phyloP scores from a whole-genome alignment of 164 flowering plant genomes.

The Magnolia kwangsiensis region DNA sequence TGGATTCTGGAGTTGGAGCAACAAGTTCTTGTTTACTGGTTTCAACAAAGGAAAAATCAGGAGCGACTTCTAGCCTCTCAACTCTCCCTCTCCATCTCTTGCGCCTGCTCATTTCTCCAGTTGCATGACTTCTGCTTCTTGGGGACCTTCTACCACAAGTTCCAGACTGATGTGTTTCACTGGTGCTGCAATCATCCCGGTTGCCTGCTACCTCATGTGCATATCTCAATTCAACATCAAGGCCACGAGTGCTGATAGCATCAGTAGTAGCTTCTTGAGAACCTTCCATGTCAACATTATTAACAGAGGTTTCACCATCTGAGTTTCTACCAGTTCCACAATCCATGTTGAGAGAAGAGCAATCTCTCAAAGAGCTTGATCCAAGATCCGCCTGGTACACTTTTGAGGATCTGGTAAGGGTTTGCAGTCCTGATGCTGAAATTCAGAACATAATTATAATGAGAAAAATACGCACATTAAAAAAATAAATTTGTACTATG shows the following conservation, averaged over 20 bases:
- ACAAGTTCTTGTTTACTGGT: conserved; percentile 31
- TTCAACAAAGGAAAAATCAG: conserved; percentile 26
- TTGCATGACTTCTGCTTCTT: conserved; percentile 44
- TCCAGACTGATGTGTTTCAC: conserved; percentile 41
- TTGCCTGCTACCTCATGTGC: conserved; percentile 39
- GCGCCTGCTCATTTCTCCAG: conserved; percentile 64
- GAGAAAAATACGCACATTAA: neutral
- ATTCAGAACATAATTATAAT: conserved; percentile 5
- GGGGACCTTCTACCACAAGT: conserved; percentile 30
- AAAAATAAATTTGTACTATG: neutral
- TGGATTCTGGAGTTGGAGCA: conserved; percentile 3
- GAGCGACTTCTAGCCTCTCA: conserved; percentile 32
- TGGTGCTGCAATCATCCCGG: conserved; percentile 83
- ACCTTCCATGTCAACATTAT: conserved; percentile 24
- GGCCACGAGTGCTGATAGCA: conserved; percentile 25
- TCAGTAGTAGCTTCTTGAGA: conserved; percentile 40
- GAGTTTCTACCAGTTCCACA: conserved; percentile 33
- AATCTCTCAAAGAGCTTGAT: conserved; percentile 35
- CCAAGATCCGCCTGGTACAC: conserved; percentile 31
- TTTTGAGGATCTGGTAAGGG: conserved; percentile 20
- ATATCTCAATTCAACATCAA: conserved; percentile 54
- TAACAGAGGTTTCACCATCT: conserved; percentile 50
- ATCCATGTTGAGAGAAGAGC: conserved; percentile 35
- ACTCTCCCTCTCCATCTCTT: conserved; percentile 93
- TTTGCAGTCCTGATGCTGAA: conserved; percentile 28